These are phyloP conservation scores for Allomyces macrogynus DNA, from an alignment of 192 early-diverging fungal genomes.

Conservation along the genomic window DNA sequence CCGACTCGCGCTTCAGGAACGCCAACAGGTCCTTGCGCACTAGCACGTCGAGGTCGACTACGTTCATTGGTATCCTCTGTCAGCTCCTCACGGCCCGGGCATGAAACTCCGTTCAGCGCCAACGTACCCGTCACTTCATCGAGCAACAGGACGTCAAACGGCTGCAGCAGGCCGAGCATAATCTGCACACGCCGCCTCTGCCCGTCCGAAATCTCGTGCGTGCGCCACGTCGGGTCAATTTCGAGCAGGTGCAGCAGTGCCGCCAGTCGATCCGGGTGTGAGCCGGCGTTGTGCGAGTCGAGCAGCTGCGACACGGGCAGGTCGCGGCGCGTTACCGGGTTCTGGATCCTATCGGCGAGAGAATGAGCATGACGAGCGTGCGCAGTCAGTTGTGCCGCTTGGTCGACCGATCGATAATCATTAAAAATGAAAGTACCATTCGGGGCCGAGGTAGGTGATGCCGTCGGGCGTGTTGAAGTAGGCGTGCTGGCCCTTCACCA, in stretches of 20 bases:
- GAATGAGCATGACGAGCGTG: too few relatives aligned
- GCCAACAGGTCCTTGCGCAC: conserved; percentile 44
- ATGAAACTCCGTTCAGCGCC: too few relatives aligned
- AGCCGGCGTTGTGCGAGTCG: conserved; percentile 36
- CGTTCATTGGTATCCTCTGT: too few relatives aligned
- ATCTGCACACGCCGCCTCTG: conserved; percentile 43
- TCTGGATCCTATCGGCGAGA: conserved; percentile 52
- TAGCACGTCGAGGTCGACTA: conserved; percentile 54
- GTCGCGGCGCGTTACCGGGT: conserved; percentile 48
- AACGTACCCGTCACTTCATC: conserved; percentile 34
- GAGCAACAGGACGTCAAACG: conserved; percentile 43
- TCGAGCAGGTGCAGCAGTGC: conserved; percentile 48
- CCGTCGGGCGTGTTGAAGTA: conserved; percentile 36
- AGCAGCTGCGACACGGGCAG: conserved; percentile 41
- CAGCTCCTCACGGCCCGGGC: too few relatives aligned
- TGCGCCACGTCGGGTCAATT: conserved; percentile 35
- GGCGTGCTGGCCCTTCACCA: conserved; percentile 38
- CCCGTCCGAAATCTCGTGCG: conserved; percentile 56
- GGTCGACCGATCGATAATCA: too few relatives aligned
- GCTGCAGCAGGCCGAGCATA: conserved; percentile 47
- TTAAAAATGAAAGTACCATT: too few relatives aligned
- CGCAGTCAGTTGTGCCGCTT: too few relatives aligned
- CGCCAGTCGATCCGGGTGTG: conserved; percentile 33
- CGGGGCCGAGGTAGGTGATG: too few relatives aligned
- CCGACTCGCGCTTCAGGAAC: conserved; percentile 45